A percentile compares a stretch with the other conserved stretches of the same genome.
Conservation (phyloP, 2,329 filamentous ascomycete genomes). For the Pestalotiopsis sp. region DNA sequence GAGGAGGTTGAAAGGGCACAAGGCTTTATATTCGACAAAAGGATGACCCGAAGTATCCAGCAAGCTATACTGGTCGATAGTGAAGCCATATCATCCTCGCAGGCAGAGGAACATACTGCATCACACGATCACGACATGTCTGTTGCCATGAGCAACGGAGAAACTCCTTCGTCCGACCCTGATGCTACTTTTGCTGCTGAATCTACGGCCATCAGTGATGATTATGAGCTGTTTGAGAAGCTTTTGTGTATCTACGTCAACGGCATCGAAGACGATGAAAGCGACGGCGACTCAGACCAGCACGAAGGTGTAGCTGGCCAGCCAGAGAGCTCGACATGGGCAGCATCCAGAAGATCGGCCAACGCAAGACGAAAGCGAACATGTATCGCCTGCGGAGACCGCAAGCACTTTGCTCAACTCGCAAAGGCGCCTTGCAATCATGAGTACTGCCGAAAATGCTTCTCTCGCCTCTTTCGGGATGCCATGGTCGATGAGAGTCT, state of each 20-base stretch:
- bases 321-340: slow-evolving; percentile 24
- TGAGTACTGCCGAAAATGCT: slow-evolving; percentile 53
- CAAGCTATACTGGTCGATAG: slow-evolving; percentile 21
- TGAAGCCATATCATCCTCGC: slow-evolving; percentile 15
- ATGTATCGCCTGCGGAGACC: slow-evolving; percentile 21
- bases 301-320: not conserved
- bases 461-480: slow-evolving; percentile 44
- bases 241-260: slow-evolving; percentile 17
- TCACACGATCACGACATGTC: slow-evolving; percentile 17
- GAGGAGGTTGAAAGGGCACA: slow-evolving; percentile 20
- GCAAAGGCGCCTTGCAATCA: slow-evolving; percentile 36
- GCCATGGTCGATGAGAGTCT: slow-evolving; percentile 50
- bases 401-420: slow-evolving; percentile 16
- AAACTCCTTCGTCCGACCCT: not conserved
- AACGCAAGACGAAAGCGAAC: slow-evolving; percentile 1
- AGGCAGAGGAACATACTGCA: slow-evolving; percentile 18
- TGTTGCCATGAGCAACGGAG: slow-evolving; percentile 4
- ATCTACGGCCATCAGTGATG: not conserved
- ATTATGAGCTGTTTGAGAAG: slow-evolving; percentile 19
- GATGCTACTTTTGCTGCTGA: not conserved
- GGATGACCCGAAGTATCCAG: slow-evolving; percentile 26
- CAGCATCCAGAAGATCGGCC: slow-evolving; percentile 14
- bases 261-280: slow-evolving; percentile 8
- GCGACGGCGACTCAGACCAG: not conserved
- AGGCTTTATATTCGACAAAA: slow-evolving; percentile 18